Conservation (phyloP, 2,329 filamentous ascomycete genomes). For the Parafenestella ontariensis region DNA sequence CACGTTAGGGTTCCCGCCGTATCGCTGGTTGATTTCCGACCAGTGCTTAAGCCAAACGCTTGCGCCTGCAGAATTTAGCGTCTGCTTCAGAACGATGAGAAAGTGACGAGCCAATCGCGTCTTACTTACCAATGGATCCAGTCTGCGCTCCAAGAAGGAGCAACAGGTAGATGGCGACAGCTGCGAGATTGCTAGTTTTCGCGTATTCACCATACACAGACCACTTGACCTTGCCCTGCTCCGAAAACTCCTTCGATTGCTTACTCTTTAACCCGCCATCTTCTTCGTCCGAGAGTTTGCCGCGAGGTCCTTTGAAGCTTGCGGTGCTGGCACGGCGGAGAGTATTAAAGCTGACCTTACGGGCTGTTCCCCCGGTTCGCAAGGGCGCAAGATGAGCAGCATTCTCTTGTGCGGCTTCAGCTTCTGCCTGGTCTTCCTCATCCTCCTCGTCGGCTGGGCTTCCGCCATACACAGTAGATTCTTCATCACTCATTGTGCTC, state of each 20-base stretch:
- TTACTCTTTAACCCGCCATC: conserved; percentile 76
- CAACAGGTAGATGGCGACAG: conserved; percentile 80
- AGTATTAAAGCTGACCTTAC: conserved; percentile 74
- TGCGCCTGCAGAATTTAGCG: conserved; percentile 62
- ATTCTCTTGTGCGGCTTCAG: conserved; percentile 70
- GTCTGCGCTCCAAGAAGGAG: conserved; percentile 82
- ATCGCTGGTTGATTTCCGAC: conserved; percentile 78
- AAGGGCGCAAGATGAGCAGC: conserved; percentile 77
- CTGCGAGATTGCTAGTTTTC: conserved; percentile 87
- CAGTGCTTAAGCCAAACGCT: conserved; percentile 94
- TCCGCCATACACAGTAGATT: conserved; percentile 63
- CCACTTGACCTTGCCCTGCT: conserved; percentile 99
- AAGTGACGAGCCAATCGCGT: conserved; percentile 27
- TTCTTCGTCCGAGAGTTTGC: conserved; percentile 86
- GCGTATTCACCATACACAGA: conserved; percentile 93
- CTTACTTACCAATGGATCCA: conserved; percentile 73
- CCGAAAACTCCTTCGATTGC: conserved; percentile 84
- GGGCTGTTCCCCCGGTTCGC: conserved; percentile 65
- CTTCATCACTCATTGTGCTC: conserved; percentile 72
- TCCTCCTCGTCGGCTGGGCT: conserved; percentile 58
- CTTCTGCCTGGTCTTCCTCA: conserved; percentile 60
- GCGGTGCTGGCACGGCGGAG: conserved; percentile 89
- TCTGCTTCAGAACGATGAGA: conserved; percentile 14
- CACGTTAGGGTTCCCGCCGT: conserved; percentile 74
- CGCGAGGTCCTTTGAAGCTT: conserved; percentile 84